A percentile compares a stretch with the other conserved stretches of the same genome.
Conservation (phyloP, 768 basidiomycete species). For the Psilocybe azurescens region DNA sequence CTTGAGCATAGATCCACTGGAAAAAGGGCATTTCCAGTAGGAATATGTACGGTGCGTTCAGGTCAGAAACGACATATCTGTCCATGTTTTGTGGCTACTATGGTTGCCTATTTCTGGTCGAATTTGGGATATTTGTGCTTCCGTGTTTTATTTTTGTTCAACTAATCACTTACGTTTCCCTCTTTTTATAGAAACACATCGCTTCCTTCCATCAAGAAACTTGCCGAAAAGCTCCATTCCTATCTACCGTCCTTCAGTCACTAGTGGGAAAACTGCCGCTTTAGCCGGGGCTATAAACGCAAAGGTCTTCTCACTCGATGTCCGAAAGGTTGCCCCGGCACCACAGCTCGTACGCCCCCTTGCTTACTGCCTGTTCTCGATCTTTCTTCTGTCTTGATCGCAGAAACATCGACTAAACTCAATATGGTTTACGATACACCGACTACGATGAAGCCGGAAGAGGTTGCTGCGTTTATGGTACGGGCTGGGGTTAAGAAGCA, state of each 20-base stretch:
- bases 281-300: slow-evolving; percentile 13
- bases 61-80: no score
- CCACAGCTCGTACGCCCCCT: slow-evolving; percentile 7
- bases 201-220: slow-evolving; percentile 1
- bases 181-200: neutral
- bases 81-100: no score
- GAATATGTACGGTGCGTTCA: no score
- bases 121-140: no score
- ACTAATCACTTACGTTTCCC: neutral
- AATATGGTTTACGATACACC: slow-evolving; percentile 24
- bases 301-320: slow-evolving; percentile 13
- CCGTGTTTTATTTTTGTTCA: neutral
- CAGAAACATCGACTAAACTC: neutral
- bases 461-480: slow-evolving; percentile 64
- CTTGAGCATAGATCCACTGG: no score
- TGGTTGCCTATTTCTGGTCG: no score
- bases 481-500: slow-evolving; percentile 67
- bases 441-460: slow-evolving; percentile 60
- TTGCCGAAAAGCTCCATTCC: neutral
- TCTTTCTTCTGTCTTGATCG: slow-evolving; percentile 4
- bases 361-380: slow-evolving; percentile 10
- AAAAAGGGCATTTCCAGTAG: no score
- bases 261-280: neutral
- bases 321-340: slow-evolving; percentile 6
- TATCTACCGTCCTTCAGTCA: neutral